These are phyloP conservation scores for Alternaria sp. DNA, from an alignment of 2,329 filamentous ascomycete species.

Conservation along the genomic window DNA sequence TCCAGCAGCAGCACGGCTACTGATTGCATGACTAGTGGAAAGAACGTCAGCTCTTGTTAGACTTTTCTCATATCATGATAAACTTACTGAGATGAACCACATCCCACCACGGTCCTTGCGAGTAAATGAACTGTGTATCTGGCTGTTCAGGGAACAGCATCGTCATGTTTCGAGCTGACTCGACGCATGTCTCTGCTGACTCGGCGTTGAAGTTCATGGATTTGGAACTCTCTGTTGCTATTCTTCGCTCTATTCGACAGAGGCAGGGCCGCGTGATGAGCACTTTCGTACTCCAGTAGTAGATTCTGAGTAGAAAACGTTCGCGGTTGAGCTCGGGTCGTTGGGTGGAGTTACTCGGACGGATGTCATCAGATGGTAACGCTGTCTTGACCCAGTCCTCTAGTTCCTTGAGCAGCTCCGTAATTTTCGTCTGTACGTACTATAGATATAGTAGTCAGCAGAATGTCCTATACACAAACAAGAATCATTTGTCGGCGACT, in stretches of 20 bases:
- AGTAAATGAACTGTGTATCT: constrained; percentile 35
- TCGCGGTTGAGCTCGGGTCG: constrained; percentile 14
- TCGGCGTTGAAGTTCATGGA: constrained; percentile 44
- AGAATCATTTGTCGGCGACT: background rate
- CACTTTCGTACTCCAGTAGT: constrained; percentile 45
- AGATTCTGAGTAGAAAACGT: constrained; percentile 28
- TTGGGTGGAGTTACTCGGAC: constrained; percentile 21
- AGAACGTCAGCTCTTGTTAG: background rate
- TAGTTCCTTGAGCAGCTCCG: constrained; percentile 36
- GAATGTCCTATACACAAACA: background rate
- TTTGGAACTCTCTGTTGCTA: constrained; percentile 31
- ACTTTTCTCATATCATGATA: background rate
- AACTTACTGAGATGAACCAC: constrained; percentile 43
- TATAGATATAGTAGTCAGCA: constrained; percentile 10
- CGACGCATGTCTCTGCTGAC: constrained; percentile 42
- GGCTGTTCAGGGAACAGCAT: constrained; percentile 42
- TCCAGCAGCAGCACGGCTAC: constrained; percentile 48
- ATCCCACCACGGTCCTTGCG: constrained; percentile 51
- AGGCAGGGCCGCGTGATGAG: constrained; percentile 50
- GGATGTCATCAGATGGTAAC: constrained; percentile 7
- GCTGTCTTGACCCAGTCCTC: constrained; percentile 41
- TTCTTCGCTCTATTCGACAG: constrained; percentile 44
- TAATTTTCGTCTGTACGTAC: constrained; percentile 41
- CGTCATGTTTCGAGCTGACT: constrained; percentile 41
- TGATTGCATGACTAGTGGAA: constrained; percentile 45